Conservation (phyloP, 345 rosid species). For the Brassica carinata region DNA sequence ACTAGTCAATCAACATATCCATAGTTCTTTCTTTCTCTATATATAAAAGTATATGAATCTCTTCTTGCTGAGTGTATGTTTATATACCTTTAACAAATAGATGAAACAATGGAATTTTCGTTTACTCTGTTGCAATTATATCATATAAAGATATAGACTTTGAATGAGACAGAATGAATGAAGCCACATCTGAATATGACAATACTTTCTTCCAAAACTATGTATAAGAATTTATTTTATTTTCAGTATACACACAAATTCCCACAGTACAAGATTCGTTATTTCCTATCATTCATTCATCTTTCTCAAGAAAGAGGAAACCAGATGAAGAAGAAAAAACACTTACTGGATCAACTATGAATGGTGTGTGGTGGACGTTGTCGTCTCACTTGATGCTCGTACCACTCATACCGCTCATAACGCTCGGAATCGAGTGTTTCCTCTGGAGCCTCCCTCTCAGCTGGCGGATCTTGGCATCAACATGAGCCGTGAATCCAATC, state of each 20-base stretch:
- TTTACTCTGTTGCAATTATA: constrained; percentile 4
- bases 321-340: background rate
- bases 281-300: background rate
- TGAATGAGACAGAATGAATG: constrained; percentile 28
- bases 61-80: constrained; percentile 14
- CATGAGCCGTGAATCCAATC: constrained; percentile 69
- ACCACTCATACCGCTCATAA: constrained; percentile 37
- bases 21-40: background rate
- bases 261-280: constrained; percentile 5
- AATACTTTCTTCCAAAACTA: too few relatives aligned
- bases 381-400: constrained; percentile 34
- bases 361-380: constrained; percentile 38
- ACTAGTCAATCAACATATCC: too few relatives aligned
- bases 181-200: constrained; percentile 7
- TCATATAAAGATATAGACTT: background rate
- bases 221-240: background rate
- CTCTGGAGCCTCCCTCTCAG: constrained; percentile 19
- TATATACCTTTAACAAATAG: constrained; percentile 23
- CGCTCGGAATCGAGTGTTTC: constrained; percentile 34
- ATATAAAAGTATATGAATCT: constrained; percentile 1
- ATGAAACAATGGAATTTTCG: background rate
- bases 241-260: constrained; percentile 29
- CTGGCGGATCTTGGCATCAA: constrained; percentile 47
- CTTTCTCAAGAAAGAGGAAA: constrained; percentile 8
- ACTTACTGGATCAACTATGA: constrained; percentile 34